A percentile compares a stretch with the other conserved stretches of the same genome.
phyloP scores from a whole-genome alignment of 2,329 filamentous ascomycete genomes.

The Venturia asperata region DNA sequence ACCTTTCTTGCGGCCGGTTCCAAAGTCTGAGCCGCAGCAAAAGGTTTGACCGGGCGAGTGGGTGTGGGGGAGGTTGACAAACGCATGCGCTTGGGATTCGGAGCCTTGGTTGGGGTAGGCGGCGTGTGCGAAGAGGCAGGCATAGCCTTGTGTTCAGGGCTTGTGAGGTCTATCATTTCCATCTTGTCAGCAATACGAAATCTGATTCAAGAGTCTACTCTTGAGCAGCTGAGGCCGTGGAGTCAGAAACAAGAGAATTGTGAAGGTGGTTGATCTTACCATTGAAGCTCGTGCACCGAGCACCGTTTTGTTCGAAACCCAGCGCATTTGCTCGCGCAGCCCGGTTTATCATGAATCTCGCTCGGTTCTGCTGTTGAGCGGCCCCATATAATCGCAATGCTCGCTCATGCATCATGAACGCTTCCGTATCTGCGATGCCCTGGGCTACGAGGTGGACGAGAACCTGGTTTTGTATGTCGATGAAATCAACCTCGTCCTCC shows the following conservation, averaged over 20 bases:
- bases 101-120: not conserved
- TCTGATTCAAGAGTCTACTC: too few species aligned
- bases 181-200: too few species aligned
- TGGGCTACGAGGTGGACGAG: not conserved
- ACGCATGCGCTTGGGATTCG: not conserved
- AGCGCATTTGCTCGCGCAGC: not conserved
- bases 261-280: not conserved
- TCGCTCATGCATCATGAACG: not conserved
- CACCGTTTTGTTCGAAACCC: not conserved
- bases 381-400: not conserved
- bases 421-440: not conserved
- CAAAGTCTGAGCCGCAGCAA: not conserved
- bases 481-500: not conserved
- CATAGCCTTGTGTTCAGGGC: not conserved
- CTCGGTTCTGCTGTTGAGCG: not conserved
- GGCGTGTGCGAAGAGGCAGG: not conserved
- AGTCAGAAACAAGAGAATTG: too few species aligned
- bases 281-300: not conserved
- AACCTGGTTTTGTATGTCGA: not conserved
- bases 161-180: not conserved
- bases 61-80: not conserved
- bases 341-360: not conserved
- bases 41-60: not conserved
- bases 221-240: too few species aligned
- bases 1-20: not conserved